Evolutionary conservation across 1,139 yeast genomes (phyloP).

Genomic region (Groenewaldozyma auringiensis): DNA sequence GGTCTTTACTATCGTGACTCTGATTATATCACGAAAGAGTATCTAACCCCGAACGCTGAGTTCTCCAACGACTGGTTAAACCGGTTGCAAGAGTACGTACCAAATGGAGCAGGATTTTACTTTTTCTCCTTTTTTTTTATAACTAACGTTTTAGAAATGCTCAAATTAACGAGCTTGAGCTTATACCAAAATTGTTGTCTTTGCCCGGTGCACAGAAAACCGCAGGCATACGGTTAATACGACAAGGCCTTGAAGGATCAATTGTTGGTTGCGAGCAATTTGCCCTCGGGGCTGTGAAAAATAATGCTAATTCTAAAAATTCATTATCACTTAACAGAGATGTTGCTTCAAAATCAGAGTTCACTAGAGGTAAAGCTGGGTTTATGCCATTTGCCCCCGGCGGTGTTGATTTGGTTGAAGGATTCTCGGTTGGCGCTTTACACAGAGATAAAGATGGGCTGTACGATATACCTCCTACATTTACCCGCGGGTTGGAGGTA

Average conservation of each 20-base stretch:
- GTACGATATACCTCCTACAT: constrained; percentile 77
- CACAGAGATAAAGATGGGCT: constrained; percentile 70
- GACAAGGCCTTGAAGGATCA: constrained; percentile 69
- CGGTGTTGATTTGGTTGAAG: constrained; percentile 48
- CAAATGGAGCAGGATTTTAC: not conserved
- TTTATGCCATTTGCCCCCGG: constrained; percentile 93
- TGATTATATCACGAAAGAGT: constrained; percentile 22
- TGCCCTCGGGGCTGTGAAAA: constrained; percentile 43
- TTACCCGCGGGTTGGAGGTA: constrained; percentile 56
- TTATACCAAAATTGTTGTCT: constrained; percentile 18
- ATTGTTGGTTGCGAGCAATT: constrained; percentile 60
- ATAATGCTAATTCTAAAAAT: constrained; percentile 49
- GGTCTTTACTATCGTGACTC: constrained; percentile 1
- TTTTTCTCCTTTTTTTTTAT: not conserved
- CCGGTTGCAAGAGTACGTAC: constrained; percentile 27
- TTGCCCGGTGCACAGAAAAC: constrained; percentile 22
- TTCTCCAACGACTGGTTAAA: constrained; percentile 31
- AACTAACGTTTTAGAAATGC: not conserved
- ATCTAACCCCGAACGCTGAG: constrained; percentile 27
- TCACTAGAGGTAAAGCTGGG: constrained; percentile 62
- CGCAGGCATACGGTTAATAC: constrained; percentile 31
- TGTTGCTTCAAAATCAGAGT: constrained; percentile 53
- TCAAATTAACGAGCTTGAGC: not conserved
- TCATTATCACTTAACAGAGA: constrained; percentile 68
- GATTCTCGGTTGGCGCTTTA: constrained; percentile 33